A percentile compares a stretch with the other conserved stretches of the same genome.
phyloP scores from a whole-genome alignment of 805 yeast genomes.

The Zygosaccharomyces gambellarensis region DNA sequence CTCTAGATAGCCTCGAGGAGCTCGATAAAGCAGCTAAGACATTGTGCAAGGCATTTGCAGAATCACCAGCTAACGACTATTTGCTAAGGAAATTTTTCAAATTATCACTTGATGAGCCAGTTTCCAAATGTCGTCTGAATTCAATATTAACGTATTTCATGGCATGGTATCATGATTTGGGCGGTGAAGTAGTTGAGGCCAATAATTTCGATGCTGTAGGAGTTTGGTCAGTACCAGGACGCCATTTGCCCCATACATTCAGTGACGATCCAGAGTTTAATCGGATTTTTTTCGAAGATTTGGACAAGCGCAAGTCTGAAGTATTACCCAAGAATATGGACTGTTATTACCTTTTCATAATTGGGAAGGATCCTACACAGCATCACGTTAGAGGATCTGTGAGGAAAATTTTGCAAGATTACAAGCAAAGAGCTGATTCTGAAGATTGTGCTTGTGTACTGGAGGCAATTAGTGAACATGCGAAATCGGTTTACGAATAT shows the following conservation, averaged over 20 bases:
- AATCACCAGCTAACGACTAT: conserved; percentile 27
- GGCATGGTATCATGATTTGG: conserved; percentile 27
- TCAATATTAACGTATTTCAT: conserved; percentile 25
- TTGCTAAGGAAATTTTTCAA: conserved; percentile 31
- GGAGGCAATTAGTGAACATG: conserved; percentile 34
- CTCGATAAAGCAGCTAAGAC: conserved; percentile 26
- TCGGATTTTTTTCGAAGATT: conserved; percentile 27
- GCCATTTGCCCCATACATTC: conserved; percentile 21
- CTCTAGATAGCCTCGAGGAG: conserved; percentile 21
- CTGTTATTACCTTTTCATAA: conserved; percentile 32
- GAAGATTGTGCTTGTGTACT: conserved; percentile 32
- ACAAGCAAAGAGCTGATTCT: conserved; percentile 29
- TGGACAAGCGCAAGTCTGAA: conserved; percentile 17
- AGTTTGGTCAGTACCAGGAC: conserved; percentile 29
- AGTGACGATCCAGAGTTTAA: conserved; percentile 31
- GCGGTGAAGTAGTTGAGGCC: conserved; percentile 33
- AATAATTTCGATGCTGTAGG: conserved; percentile 35
- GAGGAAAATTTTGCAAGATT: conserved; percentile 29
- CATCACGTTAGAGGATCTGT: conserved; percentile 31
- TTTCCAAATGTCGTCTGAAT: conserved; percentile 24
- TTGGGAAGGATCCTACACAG: conserved; percentile 32
- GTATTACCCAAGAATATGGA: conserved; percentile 28
- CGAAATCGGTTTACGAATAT: conserved; percentile 34
- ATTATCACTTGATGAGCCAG: conserved; percentile 21
- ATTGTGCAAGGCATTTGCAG: conserved; percentile 28